Conservation (phyloP, 192 early-diverging fungal species). For the Coemansia pectinata region DNA sequence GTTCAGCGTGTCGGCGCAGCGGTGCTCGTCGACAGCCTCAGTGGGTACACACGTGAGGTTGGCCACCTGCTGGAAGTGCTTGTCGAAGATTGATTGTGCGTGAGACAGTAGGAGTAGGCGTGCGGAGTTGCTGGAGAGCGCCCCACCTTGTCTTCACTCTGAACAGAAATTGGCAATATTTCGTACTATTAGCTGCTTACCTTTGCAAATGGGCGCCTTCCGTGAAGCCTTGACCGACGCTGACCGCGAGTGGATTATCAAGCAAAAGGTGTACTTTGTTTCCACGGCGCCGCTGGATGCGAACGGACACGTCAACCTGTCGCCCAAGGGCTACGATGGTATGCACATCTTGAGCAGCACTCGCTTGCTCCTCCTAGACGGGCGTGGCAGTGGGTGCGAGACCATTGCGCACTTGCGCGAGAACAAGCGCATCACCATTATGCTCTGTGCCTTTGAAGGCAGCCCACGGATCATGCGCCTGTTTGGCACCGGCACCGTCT, state of each 20-base stretch:
- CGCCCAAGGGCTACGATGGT: slow-evolving; percentile 63
- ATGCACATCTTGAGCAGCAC: slow-evolving; percentile 53
- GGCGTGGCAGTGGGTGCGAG: slow-evolving; percentile 56
- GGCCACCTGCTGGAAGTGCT: slow-evolving; percentile 77
- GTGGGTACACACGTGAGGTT: slow-evolving; percentile 75
- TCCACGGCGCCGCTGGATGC: slow-evolving; percentile 56
- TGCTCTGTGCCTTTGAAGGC: slow-evolving; percentile 68
- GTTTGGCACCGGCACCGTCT: slow-evolving; percentile 57
- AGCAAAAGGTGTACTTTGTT: slow-evolving; percentile 65
- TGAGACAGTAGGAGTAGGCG: not conserved
- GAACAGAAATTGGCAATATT: not conserved
- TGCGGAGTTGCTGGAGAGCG: not conserved
- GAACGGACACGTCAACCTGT: slow-evolving; percentile 59
- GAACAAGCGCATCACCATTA: slow-evolving; percentile 65
- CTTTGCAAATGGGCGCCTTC: slow-evolving; percentile 52
- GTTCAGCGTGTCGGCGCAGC: slow-evolving; percentile 85
- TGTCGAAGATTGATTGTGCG: slow-evolving; percentile 33
- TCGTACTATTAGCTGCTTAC: not conserved
- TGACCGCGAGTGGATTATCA: slow-evolving; percentile 56
- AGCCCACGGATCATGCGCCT: slow-evolving; percentile 64
- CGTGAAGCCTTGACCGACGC: slow-evolving; percentile 47
- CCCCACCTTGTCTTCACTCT: not conserved
- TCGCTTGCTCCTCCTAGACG: slow-evolving; percentile 41
- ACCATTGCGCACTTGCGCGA: slow-evolving; percentile 66
- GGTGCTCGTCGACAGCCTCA: slow-evolving; percentile 65